phyloP scores from a whole-genome alignment of 345 rosid genomes.

The Murraya koenigii region DNA sequence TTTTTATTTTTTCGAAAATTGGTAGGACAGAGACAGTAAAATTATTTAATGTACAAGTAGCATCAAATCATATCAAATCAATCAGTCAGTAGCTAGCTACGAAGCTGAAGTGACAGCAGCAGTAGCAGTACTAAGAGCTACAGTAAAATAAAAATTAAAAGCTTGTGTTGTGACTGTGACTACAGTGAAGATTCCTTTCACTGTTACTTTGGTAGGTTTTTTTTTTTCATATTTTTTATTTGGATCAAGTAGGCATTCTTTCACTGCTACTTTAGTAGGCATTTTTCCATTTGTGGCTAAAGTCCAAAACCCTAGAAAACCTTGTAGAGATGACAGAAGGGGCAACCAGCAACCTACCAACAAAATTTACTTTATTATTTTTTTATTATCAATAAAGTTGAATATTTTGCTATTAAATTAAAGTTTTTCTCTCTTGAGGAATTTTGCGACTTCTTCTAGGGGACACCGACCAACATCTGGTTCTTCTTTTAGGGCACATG shows the following conservation, averaged over 20 bases:
- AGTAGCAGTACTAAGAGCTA: neutral
- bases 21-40: neutral
- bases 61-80: constrained; percentile 1
- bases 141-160: neutral
- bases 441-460: constrained; percentile 7
- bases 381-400: neutral
- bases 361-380: neutral
- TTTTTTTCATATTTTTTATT: no score
- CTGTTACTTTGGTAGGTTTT: constrained; percentile 33
- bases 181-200: constrained; percentile 35
- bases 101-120: constrained; percentile 5
- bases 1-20: neutral
- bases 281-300: constrained; percentile 53
- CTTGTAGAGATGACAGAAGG: constrained; percentile 36
- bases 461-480: constrained; percentile 49
- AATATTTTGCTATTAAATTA: neutral
- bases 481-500: constrained; percentile 58
- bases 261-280: constrained; percentile 34
- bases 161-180: neutral
- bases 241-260: constrained; percentile 38
- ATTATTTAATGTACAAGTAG: neutral
- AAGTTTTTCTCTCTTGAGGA: neutral
- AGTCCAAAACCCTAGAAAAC: constrained; percentile 41
- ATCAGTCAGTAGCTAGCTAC: neutral
- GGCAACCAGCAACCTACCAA: constrained; percentile 34